Evolutionary conservation across 805 yeast species (phyloP), one percentile per base, ranked within the genome.

Genomic region (Brettanomyces bruxellensis): DNA sequence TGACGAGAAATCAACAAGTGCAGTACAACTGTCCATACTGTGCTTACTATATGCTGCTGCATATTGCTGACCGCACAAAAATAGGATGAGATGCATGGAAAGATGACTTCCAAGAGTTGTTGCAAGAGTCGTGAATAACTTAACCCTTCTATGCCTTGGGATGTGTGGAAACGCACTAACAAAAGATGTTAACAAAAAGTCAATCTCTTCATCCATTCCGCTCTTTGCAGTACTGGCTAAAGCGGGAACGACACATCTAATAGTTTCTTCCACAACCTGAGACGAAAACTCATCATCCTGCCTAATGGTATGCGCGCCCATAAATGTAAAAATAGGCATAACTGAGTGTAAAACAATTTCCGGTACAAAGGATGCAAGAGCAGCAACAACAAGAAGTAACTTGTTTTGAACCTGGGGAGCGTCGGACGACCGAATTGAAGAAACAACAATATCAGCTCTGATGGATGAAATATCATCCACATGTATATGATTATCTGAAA

Each of bases 291-390:
- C 97, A 64, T 93, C 98, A 63, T 93, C 99, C 66, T 93, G 96
- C 58, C 96, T 83, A 45, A 93, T 78, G 12, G 97, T 90, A 58
- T 89, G 95, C 11, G 98, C 95, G 49, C 99, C 99, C 98, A 93
- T 93, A 57, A 93, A 93, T 1, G 99, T 93, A 71, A 93, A 93
- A 44, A 93, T 91, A n/a, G 99, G 99, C 99, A 93, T 93, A 7
- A 93, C 96, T 2, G 96, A 86, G 66, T 93, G 98, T 45, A 93
- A 70, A 28, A 93, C 89, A 30, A 85, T 78, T 58, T 91, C 97
- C 7, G 98, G 96, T 11, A 91, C 86, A 47, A 93, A 67, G 1
- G 88, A 72, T 1, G 98, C 98, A 54, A 93, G 69, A 43, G 88
- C 83, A 3, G 97, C 85, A 54, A 93, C 81, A 25, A 93, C 91